Evolutionary conservation across 2,329 filamentous ascomycete genomes (phyloP).

Genomic region (Phyllosticta citrichinensis): DNA sequence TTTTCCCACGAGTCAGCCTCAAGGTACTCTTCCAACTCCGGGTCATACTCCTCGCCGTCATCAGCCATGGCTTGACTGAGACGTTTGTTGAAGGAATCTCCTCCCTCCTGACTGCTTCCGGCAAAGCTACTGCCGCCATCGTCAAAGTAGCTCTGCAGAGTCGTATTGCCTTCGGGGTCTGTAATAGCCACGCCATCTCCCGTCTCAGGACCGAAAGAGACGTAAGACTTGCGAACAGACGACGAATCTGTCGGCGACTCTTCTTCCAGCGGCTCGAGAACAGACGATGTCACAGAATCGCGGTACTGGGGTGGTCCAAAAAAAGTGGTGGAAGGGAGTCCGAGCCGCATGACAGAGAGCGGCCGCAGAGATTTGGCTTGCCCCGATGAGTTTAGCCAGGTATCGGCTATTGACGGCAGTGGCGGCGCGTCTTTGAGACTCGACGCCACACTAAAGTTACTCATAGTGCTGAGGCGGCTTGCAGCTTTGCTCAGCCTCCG

Average conservation of each 20-base stretch:
- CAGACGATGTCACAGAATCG: constrained; percentile 80
- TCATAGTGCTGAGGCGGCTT: constrained; percentile 85
- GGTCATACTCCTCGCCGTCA: constrained; percentile 85
- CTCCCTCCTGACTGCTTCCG: constrained; percentile 49
- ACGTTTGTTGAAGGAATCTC: constrained; percentile 68
- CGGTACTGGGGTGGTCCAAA: constrained; percentile 47
- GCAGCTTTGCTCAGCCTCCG: constrained; percentile 86
- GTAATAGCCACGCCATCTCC: constrained; percentile 64
- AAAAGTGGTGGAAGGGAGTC: constrained; percentile 42
- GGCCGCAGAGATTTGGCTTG: constrained; percentile 43
- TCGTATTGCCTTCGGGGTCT: constrained; percentile 62
- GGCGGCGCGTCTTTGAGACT: constrained; percentile 88
- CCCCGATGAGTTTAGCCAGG: constrained; percentile 62
- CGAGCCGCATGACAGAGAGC: constrained; percentile 50
- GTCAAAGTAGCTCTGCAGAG: constrained; percentile 73
- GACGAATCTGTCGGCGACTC: constrained; percentile 80
- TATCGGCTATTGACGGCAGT: constrained; percentile 89
- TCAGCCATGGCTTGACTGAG: constrained; percentile 76
- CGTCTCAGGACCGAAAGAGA: constrained; percentile 70
- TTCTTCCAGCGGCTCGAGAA: constrained; percentile 83
- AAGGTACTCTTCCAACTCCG: constrained; percentile 81
- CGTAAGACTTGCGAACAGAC: constrained; percentile 72
- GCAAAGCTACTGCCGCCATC: constrained; percentile 65
- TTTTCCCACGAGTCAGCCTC: constrained; percentile 91
- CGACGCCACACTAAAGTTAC: constrained; percentile 85